Conservation (phyloP, 2,329 filamentous ascomycete species). For the Scedosporium apiospermum region DNA sequence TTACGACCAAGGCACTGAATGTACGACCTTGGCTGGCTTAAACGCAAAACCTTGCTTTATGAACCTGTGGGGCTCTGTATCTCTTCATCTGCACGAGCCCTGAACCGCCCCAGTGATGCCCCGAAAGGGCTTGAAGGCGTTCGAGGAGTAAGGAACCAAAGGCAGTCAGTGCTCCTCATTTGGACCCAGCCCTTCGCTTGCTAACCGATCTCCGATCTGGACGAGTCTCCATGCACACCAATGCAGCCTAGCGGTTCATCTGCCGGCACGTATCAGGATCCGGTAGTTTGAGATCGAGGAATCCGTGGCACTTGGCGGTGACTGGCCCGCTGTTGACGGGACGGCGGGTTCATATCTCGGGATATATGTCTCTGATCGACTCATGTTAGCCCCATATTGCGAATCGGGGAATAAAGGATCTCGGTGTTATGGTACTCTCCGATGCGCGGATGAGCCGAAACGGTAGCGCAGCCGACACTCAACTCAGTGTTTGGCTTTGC, state of each 20-base stretch:
- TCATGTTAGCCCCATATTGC: not conserved
- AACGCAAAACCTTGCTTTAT: not conserved
- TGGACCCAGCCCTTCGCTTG: not conserved
- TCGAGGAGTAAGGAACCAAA: not conserved
- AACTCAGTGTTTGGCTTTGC: not conserved
- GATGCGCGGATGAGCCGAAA: not conserved
- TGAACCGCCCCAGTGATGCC: not conserved
- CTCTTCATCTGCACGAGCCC: not conserved
- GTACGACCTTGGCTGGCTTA: not conserved
- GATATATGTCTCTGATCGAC: conserved; percentile 3
- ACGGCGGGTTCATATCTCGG: conserved; percentile 2
- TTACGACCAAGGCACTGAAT: not conserved
- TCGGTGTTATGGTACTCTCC: too few relatives aligned
- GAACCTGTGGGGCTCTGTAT: not conserved
- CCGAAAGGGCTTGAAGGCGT: not conserved
- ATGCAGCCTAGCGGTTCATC: not conserved
- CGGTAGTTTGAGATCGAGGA: too few relatives aligned
- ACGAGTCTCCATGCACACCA: not conserved
- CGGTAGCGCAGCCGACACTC: not conserved
- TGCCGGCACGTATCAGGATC: not conserved
- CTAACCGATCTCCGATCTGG: not conserved
- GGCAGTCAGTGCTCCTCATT: not conserved
- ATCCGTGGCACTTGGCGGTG: too few relatives aligned
- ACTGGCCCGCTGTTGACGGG: too few relatives aligned
- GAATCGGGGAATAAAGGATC: not conserved